Evolutionary conservation across 495 filamentous ascomycete genomes (phyloP).

Genomic region (Apodospora peruviana): DNA sequence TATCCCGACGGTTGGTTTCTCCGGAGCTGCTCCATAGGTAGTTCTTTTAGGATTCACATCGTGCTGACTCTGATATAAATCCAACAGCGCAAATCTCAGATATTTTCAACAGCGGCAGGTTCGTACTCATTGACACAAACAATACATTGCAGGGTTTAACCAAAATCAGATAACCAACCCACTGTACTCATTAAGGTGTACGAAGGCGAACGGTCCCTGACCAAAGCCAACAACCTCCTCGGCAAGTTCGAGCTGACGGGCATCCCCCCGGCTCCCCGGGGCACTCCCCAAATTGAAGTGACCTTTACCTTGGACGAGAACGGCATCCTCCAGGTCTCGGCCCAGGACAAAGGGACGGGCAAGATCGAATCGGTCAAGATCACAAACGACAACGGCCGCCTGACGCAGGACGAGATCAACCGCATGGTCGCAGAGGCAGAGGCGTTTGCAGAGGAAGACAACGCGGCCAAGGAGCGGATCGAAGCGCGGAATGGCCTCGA

Average conservation of each 20-base stretch:
- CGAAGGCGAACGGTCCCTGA: conserved; percentile 89
- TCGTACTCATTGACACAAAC: background rate
- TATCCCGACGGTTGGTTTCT: conserved; percentile 60
- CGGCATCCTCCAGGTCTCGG: conserved; percentile 88
- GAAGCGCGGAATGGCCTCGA: conserved; percentile 95
- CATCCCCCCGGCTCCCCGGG: conserved; percentile 84
- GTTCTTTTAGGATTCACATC: background rate
- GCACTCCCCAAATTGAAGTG: conserved; percentile 91
- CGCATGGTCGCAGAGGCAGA: conserved; percentile 92
- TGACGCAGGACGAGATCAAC: conserved; percentile 84
- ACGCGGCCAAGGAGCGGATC: conserved; percentile 79
- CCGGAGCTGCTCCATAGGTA: background rate
- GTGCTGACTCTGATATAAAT: background rate
- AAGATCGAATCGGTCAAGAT: conserved; percentile 88
- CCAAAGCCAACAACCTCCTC: conserved; percentile 86
- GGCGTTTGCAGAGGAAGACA: conserved; percentile 92
- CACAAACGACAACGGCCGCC: conserved; percentile 85
- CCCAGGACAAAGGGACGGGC: conserved; percentile 86
- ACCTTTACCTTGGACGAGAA: conserved; percentile 92
- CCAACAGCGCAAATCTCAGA: conserved; percentile 67
- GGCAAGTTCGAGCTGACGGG: conserved; percentile 92
- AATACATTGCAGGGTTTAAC: background rate
- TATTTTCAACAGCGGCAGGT: conserved; percentile 81
- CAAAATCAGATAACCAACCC: conserved; percentile 73
- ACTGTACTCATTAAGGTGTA: conserved; percentile 89